These are phyloP conservation scores for Elsinoe batatas DNA, from an alignment of 2,329 filamentous ascomycete species.

Conservation along the genomic window DNA sequence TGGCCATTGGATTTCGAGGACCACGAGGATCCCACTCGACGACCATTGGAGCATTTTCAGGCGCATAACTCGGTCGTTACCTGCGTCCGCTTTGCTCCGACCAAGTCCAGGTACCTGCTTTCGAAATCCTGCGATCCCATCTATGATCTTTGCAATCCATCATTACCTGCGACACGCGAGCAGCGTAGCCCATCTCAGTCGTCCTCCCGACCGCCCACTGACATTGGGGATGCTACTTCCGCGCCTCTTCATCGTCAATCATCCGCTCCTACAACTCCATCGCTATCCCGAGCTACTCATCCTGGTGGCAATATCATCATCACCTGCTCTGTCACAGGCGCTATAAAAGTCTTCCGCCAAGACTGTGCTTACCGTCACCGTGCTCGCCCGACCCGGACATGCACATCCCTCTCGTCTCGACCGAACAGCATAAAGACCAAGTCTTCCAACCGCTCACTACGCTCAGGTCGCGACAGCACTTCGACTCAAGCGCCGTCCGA, in stretches of 20 bases:
- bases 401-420: slow-evolving; percentile 45
- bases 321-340: slow-evolving; percentile 77
- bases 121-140: slow-evolving; percentile 78
- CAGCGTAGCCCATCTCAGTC: slow-evolving; percentile 42
- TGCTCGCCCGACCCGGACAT: slow-evolving; percentile 63
- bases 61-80: slow-evolving; percentile 85
- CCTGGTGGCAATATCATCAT: slow-evolving; percentile 80
- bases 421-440: slow-evolving; percentile 43
- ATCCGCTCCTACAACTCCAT: slow-evolving; percentile 60
- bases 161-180: slow-evolving; percentile 66
- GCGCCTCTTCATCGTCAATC: slow-evolving; percentile 37
- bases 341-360: slow-evolving; percentile 90
- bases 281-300: slow-evolving; percentile 62
- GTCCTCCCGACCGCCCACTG: slow-evolving; percentile 40
- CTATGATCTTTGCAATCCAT: slow-evolving; percentile 94
- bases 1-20: slow-evolving; percentile 62
- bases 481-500: slow-evolving; percentile 48
- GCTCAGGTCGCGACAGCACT: slow-evolving; percentile 22
- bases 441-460: slow-evolving; percentile 34
- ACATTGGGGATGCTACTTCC: slow-evolving; percentile 23
- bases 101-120: slow-evolving; percentile 65
- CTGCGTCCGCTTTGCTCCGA: slow-evolving; percentile 75
- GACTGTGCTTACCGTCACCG: slow-evolving; percentile 71
- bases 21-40: slow-evolving; percentile 62
- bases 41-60: slow-evolving; percentile 79